Conservation (phyloP, 2,329 filamentous ascomycete genomes). For the Scedosporium boydii region DNA sequence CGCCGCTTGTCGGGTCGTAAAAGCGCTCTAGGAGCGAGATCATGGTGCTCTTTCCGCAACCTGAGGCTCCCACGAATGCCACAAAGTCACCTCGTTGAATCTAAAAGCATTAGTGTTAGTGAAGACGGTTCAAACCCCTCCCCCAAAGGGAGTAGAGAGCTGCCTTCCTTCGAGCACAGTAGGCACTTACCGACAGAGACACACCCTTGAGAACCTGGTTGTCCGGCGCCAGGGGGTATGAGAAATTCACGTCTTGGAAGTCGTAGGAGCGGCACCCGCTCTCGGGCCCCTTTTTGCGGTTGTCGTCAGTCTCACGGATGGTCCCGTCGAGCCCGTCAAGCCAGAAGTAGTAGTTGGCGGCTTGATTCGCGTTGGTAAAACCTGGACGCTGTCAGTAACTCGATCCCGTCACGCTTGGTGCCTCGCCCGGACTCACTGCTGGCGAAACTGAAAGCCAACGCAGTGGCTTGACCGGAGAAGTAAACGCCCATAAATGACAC, state of each 20-base stretch:
- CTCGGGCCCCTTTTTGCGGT: slow-evolving; percentile 17
- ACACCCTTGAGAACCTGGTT: slow-evolving; percentile 27
- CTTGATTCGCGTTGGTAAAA: slow-evolving; percentile 37
- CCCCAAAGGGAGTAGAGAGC: background rate
- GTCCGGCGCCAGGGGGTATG: slow-evolving; percentile 38
- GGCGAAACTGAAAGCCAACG: slow-evolving; percentile 20
- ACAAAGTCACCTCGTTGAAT: slow-evolving; percentile 38
- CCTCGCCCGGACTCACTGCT: slow-evolving; percentile 17
- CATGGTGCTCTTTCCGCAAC: slow-evolving; percentile 51
- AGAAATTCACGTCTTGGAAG: slow-evolving; percentile 41
- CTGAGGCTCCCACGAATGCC: slow-evolving; percentile 47
- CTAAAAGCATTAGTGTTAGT: slow-evolving; percentile 5
- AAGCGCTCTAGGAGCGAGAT: slow-evolving; percentile 40
- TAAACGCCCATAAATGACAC: slow-evolving; percentile 31
- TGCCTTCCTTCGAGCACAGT: background rate
- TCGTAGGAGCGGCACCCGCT: slow-evolving; percentile 31
- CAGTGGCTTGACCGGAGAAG: slow-evolving; percentile 18
- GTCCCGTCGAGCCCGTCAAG: slow-evolving; percentile 19
- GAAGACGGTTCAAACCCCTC: background rate
- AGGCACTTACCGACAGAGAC: slow-evolving; percentile 21
- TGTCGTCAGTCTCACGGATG: slow-evolving; percentile 6
- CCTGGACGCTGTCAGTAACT: slow-evolving; percentile 14
- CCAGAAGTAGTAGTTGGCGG: slow-evolving; percentile 39
- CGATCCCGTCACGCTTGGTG: background rate
- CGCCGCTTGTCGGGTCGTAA: slow-evolving; percentile 25